These are phyloP conservation scores for Fistulifera pelliculosa DNA, from an alignment of 108 stramenopile species.

Conservation along the genomic window DNA sequence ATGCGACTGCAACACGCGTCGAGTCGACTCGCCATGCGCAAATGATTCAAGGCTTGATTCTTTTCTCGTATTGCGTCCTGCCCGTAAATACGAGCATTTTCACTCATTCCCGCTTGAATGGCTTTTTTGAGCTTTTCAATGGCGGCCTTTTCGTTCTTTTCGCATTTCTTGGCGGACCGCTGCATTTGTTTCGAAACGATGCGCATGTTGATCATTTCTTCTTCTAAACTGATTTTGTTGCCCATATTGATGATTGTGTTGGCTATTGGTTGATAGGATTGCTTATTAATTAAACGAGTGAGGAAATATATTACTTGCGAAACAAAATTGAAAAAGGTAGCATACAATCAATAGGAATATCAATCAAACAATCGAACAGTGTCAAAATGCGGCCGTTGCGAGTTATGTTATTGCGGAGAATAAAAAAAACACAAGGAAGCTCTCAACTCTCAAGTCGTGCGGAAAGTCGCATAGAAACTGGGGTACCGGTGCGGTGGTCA, in stretches of 20 bases:
- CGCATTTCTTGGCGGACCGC: constrained; percentile 91
- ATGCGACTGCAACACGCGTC: constrained; percentile 94
- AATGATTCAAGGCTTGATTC: constrained; percentile 90
- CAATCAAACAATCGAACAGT: too few species aligned
- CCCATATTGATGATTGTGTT: constrained; percentile 37
- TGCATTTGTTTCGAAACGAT: constrained; percentile 96
- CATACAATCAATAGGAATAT: too few species aligned
- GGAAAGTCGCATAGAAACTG: too few species aligned
- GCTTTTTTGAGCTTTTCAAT: constrained; percentile 89
- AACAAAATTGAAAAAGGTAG: too few species aligned
- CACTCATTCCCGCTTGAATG: constrained; percentile 84
- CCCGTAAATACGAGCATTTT: constrained; percentile 94
- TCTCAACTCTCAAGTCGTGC: too few species aligned
- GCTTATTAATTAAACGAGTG: neutral
- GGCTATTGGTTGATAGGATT: neutral
- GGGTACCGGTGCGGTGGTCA: too few species aligned
- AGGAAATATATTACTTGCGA: too few species aligned
- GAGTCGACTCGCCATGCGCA: constrained; percentile 85
- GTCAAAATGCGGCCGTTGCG: too few species aligned
- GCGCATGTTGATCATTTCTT: constrained; percentile 91
- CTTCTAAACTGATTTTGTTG: constrained; percentile 76
- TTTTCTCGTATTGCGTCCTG: constrained; percentile 98
- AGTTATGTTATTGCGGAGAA: too few species aligned
- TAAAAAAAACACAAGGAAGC: too few species aligned
- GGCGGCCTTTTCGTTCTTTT: constrained; percentile 90